Conservation (phyloP, 495 filamentous ascomycete species). For the Sphaerosporella brunnea region DNA sequence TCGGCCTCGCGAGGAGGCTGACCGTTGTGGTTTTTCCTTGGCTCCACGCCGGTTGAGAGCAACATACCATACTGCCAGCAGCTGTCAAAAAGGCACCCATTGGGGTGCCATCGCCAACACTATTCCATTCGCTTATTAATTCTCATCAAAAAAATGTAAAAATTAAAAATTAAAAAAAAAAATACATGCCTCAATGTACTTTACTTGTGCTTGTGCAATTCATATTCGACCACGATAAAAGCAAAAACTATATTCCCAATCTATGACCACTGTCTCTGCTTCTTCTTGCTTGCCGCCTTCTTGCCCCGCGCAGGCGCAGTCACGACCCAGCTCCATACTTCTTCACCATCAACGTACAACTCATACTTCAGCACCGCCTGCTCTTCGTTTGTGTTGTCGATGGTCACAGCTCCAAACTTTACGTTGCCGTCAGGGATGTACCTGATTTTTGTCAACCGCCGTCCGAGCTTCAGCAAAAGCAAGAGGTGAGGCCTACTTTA, state of each 20-base stretch:
- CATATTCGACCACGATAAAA: not conserved
- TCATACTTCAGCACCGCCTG: conserved; percentile 57
- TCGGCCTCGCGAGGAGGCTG: not conserved
- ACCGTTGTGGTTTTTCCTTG: not conserved
- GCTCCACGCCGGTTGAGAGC: too few relatives aligned
- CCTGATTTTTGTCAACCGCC: conserved; percentile 25
- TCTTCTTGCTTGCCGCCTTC: conserved; percentile 1
- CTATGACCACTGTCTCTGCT: not conserved
- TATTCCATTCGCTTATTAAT: not conserved
- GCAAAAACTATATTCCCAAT: not conserved
- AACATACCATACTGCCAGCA: too few relatives aligned
- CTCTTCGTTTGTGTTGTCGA: conserved; percentile 44
- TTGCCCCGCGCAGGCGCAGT: conserved; percentile 31
- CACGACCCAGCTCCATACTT: conserved; percentile 53
- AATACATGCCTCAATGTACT: not conserved
- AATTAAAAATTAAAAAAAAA: not conserved
- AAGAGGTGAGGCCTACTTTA: conserved; percentile 41
- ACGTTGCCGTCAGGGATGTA: conserved; percentile 74
- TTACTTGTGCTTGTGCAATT: not conserved
- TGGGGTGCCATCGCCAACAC: too few relatives aligned
- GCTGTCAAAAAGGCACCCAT: too few relatives aligned
- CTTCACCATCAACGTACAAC: conserved; percentile 62
- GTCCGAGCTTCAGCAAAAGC: not conserved
- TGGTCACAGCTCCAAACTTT: conserved; percentile 81
- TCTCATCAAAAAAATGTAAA: not conserved